Conservation (phyloP, 305 asterid genomes). For the Rubia tinctorum region DNA sequence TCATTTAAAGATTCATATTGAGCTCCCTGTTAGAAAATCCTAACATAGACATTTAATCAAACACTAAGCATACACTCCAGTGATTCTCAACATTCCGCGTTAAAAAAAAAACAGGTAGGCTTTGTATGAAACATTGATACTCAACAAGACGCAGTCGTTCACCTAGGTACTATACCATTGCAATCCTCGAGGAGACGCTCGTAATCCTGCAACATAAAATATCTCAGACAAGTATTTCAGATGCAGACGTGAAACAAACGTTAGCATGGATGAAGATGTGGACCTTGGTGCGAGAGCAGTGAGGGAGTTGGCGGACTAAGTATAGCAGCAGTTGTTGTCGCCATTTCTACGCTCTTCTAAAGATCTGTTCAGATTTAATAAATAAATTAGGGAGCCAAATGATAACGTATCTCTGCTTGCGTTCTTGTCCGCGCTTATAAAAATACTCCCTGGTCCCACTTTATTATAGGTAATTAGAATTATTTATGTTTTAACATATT, state of each 20-base stretch:
- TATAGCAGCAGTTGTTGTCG: constrained; percentile 47
- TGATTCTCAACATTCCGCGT: background rate
- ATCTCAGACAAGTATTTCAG: background rate
- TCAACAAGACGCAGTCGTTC: background rate
- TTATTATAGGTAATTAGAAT: too few relatives aligned
- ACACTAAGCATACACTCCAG: constrained; percentile 4
- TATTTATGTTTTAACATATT: too few relatives aligned
- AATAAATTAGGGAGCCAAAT: background rate
- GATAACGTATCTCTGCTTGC: background rate
- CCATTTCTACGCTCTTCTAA: constrained; percentile 24
- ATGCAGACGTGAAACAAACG: background rate
- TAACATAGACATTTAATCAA: constrained; percentile 1
- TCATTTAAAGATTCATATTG: background rate
- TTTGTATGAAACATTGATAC: background rate
- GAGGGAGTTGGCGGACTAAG: constrained; percentile 35
- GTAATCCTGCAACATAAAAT: constrained; percentile 35
- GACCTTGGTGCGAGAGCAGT: constrained; percentile 41
- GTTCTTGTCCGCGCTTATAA: too few relatives aligned
- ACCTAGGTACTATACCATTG: constrained; percentile 47
- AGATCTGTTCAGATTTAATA: background rate
- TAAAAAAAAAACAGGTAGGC: background rate
- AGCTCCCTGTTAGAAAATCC: background rate
- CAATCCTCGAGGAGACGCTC: constrained; percentile 42
- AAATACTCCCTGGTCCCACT: too few relatives aligned
- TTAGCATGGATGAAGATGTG: background rate